phyloP scores from a whole-genome alignment of 2,329 filamentous ascomycete species.

The Pestalotiopsis fici region DNA sequence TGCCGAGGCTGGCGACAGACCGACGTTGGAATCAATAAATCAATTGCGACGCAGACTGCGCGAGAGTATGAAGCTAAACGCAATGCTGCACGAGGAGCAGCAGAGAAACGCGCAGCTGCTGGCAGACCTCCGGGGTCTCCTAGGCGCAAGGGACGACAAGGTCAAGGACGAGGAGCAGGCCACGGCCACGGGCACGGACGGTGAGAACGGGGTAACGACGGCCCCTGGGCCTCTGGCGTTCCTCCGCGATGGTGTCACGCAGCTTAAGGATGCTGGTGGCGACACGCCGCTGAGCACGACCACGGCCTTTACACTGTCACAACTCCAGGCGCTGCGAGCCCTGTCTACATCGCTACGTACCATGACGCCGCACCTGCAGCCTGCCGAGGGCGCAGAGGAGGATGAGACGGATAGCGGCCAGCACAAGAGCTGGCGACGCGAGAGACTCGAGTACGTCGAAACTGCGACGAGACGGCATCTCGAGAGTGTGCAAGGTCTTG shows the following conservation, averaged over 20 bases:
- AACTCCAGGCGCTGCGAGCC: constrained; percentile 76
- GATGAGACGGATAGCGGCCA: constrained; percentile 27
- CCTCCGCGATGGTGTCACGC: constrained; percentile 52
- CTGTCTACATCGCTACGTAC: constrained; percentile 62
- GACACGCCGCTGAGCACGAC: constrained; percentile 67
- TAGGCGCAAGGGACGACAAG: constrained; percentile 18
- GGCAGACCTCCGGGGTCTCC: constrained; percentile 30
- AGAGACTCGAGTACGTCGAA: constrained; percentile 83
- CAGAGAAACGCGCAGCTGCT: constrained; percentile 42
- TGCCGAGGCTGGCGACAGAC: constrained; percentile 35
- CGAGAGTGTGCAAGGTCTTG: constrained; percentile 68
- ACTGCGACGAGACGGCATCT: constrained; percentile 75
- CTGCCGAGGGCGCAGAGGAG: constrained; percentile 29
- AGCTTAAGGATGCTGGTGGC: constrained; percentile 50
- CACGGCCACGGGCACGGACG: constrained; percentile 4
- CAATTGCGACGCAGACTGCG: constrained; percentile 72
- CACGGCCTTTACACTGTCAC: constrained; percentile 76
- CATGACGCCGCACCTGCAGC: constrained; percentile 64
- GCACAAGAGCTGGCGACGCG: constrained; percentile 61
- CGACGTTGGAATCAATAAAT: constrained; percentile 69
- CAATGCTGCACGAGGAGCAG: constrained; percentile 56
- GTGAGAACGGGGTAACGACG: constrained; percentile 17
- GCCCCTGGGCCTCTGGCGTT: constrained; percentile 52
- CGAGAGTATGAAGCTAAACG: constrained; percentile 51
- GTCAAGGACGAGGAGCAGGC: constrained; percentile 27